Evolutionary conservation across 495 filamentous ascomycete genomes (phyloP).

Genomic region (Talaromyces ruber): DNA sequence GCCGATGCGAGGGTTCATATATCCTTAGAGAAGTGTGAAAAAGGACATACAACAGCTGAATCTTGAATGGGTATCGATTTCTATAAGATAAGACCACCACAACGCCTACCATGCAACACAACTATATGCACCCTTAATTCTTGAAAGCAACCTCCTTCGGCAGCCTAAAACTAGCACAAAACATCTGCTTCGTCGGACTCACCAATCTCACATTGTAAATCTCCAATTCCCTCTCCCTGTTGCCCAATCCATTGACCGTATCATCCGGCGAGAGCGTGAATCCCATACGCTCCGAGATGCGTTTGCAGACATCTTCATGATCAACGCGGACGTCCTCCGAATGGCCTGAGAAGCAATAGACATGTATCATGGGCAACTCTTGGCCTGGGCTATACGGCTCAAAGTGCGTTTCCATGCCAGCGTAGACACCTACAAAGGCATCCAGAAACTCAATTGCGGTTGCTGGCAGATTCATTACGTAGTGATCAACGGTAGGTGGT

Average conservation of each 20-base stretch:
- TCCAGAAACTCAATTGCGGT: slow-evolving; percentile 76
- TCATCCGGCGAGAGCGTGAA: slow-evolving; percentile 52
- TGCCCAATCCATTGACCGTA: slow-evolving; percentile 30
- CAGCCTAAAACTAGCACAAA: slow-evolving; percentile 84
- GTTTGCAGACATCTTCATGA: slow-evolving; percentile 56
- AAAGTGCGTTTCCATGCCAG: slow-evolving; percentile 57
- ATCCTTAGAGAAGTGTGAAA: too few relatives aligned
- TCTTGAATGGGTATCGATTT: neutral
- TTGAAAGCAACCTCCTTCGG: slow-evolving; percentile 73
- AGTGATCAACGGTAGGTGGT: slow-evolving; percentile 67
- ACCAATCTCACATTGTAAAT: slow-evolving; percentile 80
- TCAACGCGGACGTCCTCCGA: slow-evolving; percentile 57
- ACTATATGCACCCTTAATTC: slow-evolving; percentile 10
- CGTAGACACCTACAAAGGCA: slow-evolving; percentile 77
- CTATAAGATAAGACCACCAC: neutral
- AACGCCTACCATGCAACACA: neutral
- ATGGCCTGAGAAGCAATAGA: slow-evolving; percentile 81
- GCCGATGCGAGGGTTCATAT: too few relatives aligned
- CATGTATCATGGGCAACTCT: slow-evolving; percentile 74
- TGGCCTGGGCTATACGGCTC: slow-evolving; percentile 40
- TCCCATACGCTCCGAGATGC: slow-evolving; percentile 55
- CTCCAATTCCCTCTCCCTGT: slow-evolving; percentile 45
- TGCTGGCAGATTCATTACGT: slow-evolving; percentile 95
- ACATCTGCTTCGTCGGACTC: slow-evolving; percentile 91
- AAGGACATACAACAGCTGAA: neutral